Percentiles rank a stretch among this genome's conserved stretches.
phyloP scores from a whole-genome alignment of 805 yeast species.

The Metschnikowia lochheadii region DNA sequence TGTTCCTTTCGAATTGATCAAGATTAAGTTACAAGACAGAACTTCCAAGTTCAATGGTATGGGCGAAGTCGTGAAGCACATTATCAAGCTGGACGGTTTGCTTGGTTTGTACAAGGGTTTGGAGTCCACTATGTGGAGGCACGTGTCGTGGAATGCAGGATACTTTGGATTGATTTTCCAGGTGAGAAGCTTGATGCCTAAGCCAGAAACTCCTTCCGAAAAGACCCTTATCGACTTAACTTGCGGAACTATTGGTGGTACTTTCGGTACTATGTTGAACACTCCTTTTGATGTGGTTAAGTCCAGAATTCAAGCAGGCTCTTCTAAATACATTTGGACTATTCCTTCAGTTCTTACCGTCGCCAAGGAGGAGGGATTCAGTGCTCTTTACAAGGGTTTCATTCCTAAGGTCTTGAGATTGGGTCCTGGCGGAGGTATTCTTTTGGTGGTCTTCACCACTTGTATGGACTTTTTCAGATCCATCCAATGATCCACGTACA shows the following conservation, averaged over 20 bases:
- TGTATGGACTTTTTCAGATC: constrained; percentile 90
- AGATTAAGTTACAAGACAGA: constrained; percentile 90
- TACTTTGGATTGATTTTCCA: constrained; percentile 94
- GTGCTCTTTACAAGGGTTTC: constrained; percentile 92
- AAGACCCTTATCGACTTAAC: constrained; percentile 82
- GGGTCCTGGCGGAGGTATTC: constrained; percentile 99
- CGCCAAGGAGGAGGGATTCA: constrained; percentile 85
- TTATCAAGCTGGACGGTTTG: constrained; percentile 70
- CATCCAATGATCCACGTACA: constrained; percentile 24
- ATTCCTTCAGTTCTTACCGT: constrained; percentile 72
- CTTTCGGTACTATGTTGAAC: constrained; percentile 89
- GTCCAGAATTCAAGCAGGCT: constrained; percentile 91
- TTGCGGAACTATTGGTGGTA: constrained; percentile 96
- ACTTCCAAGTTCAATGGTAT: constrained; percentile 79
- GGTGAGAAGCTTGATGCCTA: constrained; percentile 73
- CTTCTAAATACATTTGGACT: constrained; percentile 90
- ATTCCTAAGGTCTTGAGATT: constrained; percentile 93
- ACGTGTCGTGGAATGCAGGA: constrained; percentile 95
- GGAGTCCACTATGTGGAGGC: constrained; percentile 98
- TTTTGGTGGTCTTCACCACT: constrained; percentile 92
- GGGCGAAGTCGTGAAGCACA: constrained; percentile 71
- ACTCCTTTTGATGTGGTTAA: constrained; percentile 98
- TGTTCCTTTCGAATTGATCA: constrained; percentile 94
- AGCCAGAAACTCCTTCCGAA: constrained; percentile 63
- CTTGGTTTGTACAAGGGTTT: constrained; percentile 88